phyloP scores from a whole-genome alignment of 495 filamentous ascomycete genomes.

The Penicillium pulvis region DNA sequence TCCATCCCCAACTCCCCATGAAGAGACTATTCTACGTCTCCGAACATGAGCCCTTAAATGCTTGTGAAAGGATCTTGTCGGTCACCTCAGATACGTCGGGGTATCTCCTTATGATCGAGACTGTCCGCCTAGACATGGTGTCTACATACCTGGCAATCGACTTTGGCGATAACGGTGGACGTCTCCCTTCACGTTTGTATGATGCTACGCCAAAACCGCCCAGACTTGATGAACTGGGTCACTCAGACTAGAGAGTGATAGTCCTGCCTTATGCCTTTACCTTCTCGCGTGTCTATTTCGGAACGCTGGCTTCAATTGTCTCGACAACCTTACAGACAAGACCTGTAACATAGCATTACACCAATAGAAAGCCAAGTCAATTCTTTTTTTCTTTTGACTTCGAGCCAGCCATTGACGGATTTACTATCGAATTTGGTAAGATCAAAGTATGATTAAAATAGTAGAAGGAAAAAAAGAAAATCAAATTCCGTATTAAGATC shows the following conservation, averaged over 20 bases:
- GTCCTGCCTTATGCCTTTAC: not conserved
- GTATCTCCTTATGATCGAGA: conserved; percentile 4
- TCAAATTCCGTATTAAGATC: not conserved
- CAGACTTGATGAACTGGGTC: conserved; percentile 12
- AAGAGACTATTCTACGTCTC: conserved; percentile 11
- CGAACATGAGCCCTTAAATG: conserved; percentile 8
- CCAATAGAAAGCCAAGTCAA: not conserved
- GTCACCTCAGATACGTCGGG: not conserved
- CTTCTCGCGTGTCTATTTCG: conserved; percentile 2
- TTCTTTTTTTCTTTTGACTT: not conserved
- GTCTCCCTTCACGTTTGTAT: conserved; percentile 29
- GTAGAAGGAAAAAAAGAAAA: not conserved
- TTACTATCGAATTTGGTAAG: not conserved
- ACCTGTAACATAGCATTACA: conserved; percentile 5
- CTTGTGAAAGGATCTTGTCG: not conserved
- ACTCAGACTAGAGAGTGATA: conserved; percentile 14
- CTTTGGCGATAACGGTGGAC: conserved; percentile 7
- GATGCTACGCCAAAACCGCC: conserved; percentile 24
- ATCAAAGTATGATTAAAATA: not conserved
- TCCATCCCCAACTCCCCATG: conserved; percentile 27
- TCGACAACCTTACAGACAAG: not conserved
- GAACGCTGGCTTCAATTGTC: not conserved
- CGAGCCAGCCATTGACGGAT: not conserved
- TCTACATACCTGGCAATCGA: not conserved
- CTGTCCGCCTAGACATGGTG: not conserved